Percentiles rank a stretch among this genome's conserved stretches.
Evolutionary conservation across 768 basidiomycete species (phyloP).

Genomic region (Pulveroboletus frians): DNA sequence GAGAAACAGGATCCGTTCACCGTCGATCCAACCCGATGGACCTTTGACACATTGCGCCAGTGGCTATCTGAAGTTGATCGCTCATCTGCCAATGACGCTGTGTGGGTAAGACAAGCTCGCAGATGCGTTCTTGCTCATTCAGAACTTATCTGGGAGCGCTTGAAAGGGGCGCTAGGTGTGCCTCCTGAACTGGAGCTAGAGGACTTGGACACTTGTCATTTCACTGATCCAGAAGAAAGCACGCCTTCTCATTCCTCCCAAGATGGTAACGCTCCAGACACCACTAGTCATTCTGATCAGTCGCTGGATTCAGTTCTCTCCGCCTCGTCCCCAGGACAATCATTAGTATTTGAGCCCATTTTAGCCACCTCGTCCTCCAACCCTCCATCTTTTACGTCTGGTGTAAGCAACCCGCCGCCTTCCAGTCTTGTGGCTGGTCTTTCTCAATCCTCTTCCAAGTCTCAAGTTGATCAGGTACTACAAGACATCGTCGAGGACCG

Average conservation of each 20-base stretch:
- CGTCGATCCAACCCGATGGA: constrained; percentile 64
- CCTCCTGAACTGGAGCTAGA: constrained; percentile 79
- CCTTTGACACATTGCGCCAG: constrained; percentile 58
- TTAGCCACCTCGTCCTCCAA: constrained; percentile 33
- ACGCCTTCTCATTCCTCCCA: not conserved
- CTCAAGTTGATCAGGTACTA: constrained; percentile 33
- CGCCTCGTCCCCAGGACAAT: constrained; percentile 13
- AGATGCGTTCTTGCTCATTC: constrained; percentile 70
- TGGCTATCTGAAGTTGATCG: constrained; percentile 68
- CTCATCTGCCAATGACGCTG: constrained; percentile 55
- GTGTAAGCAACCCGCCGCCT: constrained; percentile 32
- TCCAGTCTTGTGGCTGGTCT: constrained; percentile 33
- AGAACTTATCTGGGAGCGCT: constrained; percentile 87
- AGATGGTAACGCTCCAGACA: not conserved
- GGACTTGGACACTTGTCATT: constrained; percentile 20
- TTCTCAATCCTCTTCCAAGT: constrained; percentile 24
- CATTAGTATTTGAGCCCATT: constrained; percentile 50
- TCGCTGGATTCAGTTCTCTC: constrained; percentile 1
- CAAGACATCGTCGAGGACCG: constrained; percentile 47
- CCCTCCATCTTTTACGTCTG: constrained; percentile 12
- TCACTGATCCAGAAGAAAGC: not conserved
- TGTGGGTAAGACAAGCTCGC: constrained; percentile 72
- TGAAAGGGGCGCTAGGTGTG: constrained; percentile 83
- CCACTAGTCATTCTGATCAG: not conserved
- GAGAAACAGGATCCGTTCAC: constrained; percentile 33